Conservation (phyloP, 768 basidiomycete species). For the Agrocybe praecox region DNA sequence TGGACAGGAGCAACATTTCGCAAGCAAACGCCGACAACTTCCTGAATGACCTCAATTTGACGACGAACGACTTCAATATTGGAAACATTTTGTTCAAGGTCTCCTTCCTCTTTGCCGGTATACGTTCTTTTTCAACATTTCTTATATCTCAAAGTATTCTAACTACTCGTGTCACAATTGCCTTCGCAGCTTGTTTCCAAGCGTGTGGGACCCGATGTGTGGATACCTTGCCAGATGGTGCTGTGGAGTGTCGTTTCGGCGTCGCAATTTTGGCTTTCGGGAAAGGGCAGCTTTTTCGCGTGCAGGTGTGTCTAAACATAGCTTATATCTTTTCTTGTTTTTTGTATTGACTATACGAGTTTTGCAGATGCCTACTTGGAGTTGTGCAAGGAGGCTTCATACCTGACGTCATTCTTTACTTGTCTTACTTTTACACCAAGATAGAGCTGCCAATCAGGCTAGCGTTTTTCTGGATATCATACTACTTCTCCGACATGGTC, state of each 20-base stretch:
- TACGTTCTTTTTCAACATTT: too few relatives aligned
- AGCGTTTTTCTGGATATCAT: constrained; percentile 68
- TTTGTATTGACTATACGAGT: neutral
- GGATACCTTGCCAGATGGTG: constrained; percentile 38
- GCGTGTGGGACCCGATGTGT: constrained; percentile 33
- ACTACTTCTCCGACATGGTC: constrained; percentile 53
- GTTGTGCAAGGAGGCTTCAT: constrained; percentile 69
- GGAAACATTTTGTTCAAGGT: constrained; percentile 61
- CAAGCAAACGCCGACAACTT: constrained; percentile 75
- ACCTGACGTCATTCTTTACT: constrained; percentile 65
- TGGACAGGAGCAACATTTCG: constrained; percentile 61
- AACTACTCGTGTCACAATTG: constrained; percentile 44
- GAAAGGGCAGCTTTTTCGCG: constrained; percentile 54
- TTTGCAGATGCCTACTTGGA: constrained; percentile 42
- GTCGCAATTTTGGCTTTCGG: constrained; percentile 58
- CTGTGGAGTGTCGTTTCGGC: constrained; percentile 58
- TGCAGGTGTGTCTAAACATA: constrained; percentile 34
- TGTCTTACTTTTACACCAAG: constrained; percentile 68
- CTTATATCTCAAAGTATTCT: too few relatives aligned
- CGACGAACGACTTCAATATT: constrained; percentile 64
- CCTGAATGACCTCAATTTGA: constrained; percentile 56
- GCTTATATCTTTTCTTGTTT: constrained; percentile 15
- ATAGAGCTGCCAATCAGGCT: constrained; percentile 61
- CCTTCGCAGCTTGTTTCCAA: constrained; percentile 72
- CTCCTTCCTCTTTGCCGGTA: constrained; percentile 39